Evolutionary conservation across 306 rosid species (phyloP), one percentile per base, ranked within the genome.

Genomic region (Datisca glomerata): DNA sequence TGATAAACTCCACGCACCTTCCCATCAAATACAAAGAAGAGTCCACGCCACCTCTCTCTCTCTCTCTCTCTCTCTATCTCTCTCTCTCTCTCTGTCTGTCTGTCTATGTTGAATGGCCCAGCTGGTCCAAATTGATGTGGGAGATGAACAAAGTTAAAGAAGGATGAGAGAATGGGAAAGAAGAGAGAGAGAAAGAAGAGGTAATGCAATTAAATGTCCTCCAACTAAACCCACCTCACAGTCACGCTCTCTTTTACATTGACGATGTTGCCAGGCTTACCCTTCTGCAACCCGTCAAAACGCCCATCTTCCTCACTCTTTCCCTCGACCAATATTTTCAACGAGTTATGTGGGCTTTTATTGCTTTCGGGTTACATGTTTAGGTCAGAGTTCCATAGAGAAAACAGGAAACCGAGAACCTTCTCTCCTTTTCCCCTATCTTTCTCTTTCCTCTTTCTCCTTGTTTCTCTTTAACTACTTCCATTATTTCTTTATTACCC

Each of bases 281-380:
- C 98, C 98, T 79, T 29, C 98, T 89, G 98, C 95, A 75, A 86
- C 82, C 59, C 85, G 81, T 74, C 77, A 87, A 76, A 83, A 64
- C 66, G 61, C 75, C 91, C 77, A 73, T 91, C 98, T 91, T 85
- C 96, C 71, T 91, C 98, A 81, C 13, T 28, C 78, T 78, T 75
- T 84, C 74, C 63, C 53, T 66, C 86, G 70, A 74, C 64, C 56
- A 69, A 65, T 76, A 59, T 82, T 89, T 83, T 75, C 86, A 78
- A 93, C 91, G 86, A 75, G 81, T 82, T 80, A 80, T 78, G 96
- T 84, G 95, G 95, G 80, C 98, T 75, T 79, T 80, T 91, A 78
- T 63, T 70, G 84, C 78, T 59, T 73, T 75, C 54, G 23, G 45
- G 0, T 41, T 20, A 69, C 67, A 71, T 76, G 80, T 79, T 83